These are phyloP conservation scores for Aspergillus sp. DNA, from an alignment of 2,329 filamentous ascomycete species.

Conservation along the genomic window DNA sequence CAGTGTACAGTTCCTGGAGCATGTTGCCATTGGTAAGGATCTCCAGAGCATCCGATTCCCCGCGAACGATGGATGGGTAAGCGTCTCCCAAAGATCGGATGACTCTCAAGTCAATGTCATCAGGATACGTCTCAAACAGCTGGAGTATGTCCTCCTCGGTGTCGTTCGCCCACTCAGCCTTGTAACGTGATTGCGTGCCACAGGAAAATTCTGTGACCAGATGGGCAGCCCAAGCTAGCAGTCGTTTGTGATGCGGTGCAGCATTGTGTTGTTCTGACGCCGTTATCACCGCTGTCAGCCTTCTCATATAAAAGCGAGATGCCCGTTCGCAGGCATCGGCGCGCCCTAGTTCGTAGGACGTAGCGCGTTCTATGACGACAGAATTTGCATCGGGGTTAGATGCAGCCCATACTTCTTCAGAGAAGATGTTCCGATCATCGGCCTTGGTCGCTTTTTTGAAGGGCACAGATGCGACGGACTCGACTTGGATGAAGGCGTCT, in stretches of 20 bases:
- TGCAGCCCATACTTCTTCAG: neutral
- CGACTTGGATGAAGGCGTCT: neutral
- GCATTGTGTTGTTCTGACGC: no score
- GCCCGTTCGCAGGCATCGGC: no score
- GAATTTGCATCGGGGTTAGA: neutral
- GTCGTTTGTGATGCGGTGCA: neutral
- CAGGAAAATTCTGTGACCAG: neutral
- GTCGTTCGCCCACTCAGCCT: neutral
- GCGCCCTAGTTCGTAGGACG: neutral
- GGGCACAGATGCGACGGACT: neutral
- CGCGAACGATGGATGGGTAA: no score
- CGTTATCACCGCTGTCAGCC: no score
- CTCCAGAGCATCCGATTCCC: no score
- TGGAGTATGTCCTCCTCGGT: slow-evolving; percentile 13
- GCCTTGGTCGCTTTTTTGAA: neutral
- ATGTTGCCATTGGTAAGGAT: no score
- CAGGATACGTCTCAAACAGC: no score
- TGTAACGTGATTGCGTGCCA: neutral
- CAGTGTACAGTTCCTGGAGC: no score
- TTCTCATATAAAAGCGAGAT: no score
- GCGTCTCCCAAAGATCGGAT: no score
- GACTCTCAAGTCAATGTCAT: no score
- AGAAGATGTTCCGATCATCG: neutral
- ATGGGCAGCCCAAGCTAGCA: neutral
- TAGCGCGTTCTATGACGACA: neutral